Evolutionary conservation across 2,329 filamentous ascomycete genomes (phyloP), one percentile per base, ranked within the genome.

Genomic region (Phaeosphaeriaceae sp.): DNA sequence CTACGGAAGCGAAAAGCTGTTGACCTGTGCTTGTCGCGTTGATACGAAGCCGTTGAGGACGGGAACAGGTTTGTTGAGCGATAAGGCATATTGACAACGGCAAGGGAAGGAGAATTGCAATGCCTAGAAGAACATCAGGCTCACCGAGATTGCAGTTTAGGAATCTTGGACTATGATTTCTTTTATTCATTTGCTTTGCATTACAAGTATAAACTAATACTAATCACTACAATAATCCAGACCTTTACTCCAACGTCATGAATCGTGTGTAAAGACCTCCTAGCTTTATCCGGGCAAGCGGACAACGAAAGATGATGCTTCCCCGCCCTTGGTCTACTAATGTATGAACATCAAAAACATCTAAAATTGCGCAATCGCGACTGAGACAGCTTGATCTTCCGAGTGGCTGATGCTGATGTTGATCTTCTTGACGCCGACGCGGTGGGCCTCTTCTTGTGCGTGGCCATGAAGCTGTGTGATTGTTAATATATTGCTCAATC

Each of bases 401-500:
- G 91, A 95, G 81, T 99, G 96, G 70, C 94, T 97, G 75, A 99
- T 97, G 75, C 93, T 97, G 68, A 99, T 91, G 66, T 86, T 94
- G 65, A 98, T 90, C 55, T 89, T 88, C 84, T 94, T 97, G 46
- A 98, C 89, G 61, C 94, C 93, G 24, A 91, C 93, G 78, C 92
- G 86, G 77, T 91, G 89, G n/a, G 95, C 95, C 54, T 92, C 93
- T 53, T 87, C 81, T 63, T 93, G 88, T 54, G 95, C 95, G 61
- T 91, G 88, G 67, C 94, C 95, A 68, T 94, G 90, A 49, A 99
- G 88, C 93, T 97, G 72, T 67, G 49, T 10, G 1, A 30, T 43
- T n/a, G 30, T 50, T 50, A 55, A 15, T 49, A 59, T 46, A 40
- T 62, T 23, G 30, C 13, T 19, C 8, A 9, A 28, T 28, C 26